Evolutionary conservation across 352 stramenopile genomes (phyloP).

Genomic region (Globisporangium acanthophoron): DNA sequence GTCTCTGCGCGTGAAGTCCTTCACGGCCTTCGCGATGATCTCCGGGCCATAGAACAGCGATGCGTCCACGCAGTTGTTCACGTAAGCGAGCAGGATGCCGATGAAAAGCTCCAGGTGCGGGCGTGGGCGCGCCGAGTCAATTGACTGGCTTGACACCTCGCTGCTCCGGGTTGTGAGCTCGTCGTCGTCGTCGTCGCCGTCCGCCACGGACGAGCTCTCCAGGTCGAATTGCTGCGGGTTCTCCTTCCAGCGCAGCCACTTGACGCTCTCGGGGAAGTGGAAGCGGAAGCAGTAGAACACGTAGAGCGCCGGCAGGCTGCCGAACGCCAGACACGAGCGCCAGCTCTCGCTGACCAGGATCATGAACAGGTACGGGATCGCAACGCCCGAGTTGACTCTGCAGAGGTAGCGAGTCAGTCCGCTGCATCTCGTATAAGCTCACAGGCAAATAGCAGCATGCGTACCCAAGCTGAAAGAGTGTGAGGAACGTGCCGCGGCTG

Average conservation of each 20-base stretch:
- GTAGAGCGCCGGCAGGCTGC: conserved; percentile 63
- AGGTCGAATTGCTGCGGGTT: conserved; percentile 44
- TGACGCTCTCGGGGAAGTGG: conserved; percentile 72
- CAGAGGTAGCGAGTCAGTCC: not conserved
- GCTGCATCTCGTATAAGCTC: too few relatives aligned
- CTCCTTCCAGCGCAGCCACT: conserved; percentile 71
- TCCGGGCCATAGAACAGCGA: conserved; percentile 85
- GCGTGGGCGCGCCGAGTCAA: conserved; percentile 6
- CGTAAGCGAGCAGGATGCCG: conserved; percentile 74
- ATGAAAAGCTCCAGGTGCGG: conserved; percentile 65
- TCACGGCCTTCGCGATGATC: conserved; percentile 72
- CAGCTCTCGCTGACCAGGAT: conserved; percentile 70
- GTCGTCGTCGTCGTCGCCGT: conserved; percentile 23
- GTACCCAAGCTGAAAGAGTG: conserved; percentile 77
- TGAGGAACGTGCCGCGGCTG: conserved; percentile 62
- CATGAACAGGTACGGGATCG: conserved; percentile 82
- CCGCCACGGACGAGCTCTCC: conserved; percentile 21
- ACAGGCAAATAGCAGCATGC: conserved; percentile 2
- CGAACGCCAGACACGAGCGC: conserved; percentile 66
- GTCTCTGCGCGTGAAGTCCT: conserved; percentile 47
- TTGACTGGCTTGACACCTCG: not conserved
- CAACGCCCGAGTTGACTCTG: conserved; percentile 70
- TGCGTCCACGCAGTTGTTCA: conserved; percentile 85
- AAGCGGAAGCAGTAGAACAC: conserved; percentile 74
- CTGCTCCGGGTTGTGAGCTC: conserved; percentile 6